phyloP scores from a whole-genome alignment of 345 rosid species.

The Salix suchowensis region DNA sequence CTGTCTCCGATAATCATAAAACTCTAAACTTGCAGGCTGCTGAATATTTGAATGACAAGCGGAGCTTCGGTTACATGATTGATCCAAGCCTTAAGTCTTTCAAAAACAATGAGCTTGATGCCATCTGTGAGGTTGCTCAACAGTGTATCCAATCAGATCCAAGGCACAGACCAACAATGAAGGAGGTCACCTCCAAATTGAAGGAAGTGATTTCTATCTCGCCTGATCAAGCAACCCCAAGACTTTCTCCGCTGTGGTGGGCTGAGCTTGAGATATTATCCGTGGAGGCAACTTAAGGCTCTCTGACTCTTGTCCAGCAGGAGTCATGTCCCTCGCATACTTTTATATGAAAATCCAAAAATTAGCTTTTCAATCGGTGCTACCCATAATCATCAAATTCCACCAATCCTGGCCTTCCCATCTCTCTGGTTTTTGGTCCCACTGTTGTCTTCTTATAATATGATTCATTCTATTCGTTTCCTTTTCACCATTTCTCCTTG shows the following conservation, averaged over 20 bases:
- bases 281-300: constrained; percentile 60
- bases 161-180: constrained; percentile 65
- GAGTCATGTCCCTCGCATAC: constrained; percentile 4
- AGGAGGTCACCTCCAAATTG: constrained; percentile 48
- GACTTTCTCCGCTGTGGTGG: constrained; percentile 98
- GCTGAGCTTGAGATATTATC: constrained; percentile 96
- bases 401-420: neutral
- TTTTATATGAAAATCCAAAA: neutral
- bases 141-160: constrained; percentile 57
- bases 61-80: constrained; percentile 43
- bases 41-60: constrained; percentile 47
- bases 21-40: constrained; percentile 47
- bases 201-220: constrained; percentile 56
- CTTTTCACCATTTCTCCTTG: neutral
- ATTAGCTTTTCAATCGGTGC: constrained; percentile 3
- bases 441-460: neutral
- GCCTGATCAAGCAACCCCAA: constrained; percentile 88
- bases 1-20: neutral
- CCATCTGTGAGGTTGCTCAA: constrained; percentile 52
- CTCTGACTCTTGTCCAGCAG: neutral
- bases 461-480: neutral
- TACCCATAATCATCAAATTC: neutral
- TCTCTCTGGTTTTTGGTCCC: neutral
- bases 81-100: constrained; percentile 64
- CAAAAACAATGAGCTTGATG: constrained; percentile 63